Base-by-base conservation (phyloP, 257 asterid species). In the Jasminum sambac region DNA sequence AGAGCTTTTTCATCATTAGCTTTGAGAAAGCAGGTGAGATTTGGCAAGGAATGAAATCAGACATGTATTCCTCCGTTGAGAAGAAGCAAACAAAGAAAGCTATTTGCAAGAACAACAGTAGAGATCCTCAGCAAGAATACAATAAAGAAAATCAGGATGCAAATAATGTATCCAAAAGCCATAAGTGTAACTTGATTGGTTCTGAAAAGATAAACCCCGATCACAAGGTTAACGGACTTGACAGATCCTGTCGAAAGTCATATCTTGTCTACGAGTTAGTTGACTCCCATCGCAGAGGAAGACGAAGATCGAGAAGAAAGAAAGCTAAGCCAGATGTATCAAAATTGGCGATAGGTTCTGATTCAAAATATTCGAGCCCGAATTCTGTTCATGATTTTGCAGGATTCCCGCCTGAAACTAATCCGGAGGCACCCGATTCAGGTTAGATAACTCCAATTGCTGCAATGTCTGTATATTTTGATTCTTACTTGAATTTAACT, bases 311-410 rank as follows among this genome's bases (percentile, higher is more conserved):
- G 39, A 12, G 42, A 57, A 67, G 65, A 39, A 71, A 48, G 48
- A 77, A 42, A 34, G 72, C 75, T 63, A 14, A 70, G 19, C 65
- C 75, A 64, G 67, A 58, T 19, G 42, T 70, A 39, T 52, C 55
- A 39, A 79, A 63, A n/a, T 11, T 39, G 6, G 83, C 73, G 78
- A 62, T 70, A 3, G 88, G 78, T n/a, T 76, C 11, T 25, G 81
- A 77, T 17, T 78, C 95, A 1, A 85, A 86, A 41, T 85, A 85
- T 71, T 86, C 94, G 5, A 88, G 93, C 74, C 97, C 96, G 0
- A 83, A 75, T 73, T 90, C 90, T 12, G 90, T 88, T 78, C 89
- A 88, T 65, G 90, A 86, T 66, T 76, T 74, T 8, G 69, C 73
- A 19, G 87, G 82, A 68, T 79, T 82, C 63, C 64, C 84, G 25